Conservation (phyloP, 805 yeast species). For the Candida insectorum region DNA sequence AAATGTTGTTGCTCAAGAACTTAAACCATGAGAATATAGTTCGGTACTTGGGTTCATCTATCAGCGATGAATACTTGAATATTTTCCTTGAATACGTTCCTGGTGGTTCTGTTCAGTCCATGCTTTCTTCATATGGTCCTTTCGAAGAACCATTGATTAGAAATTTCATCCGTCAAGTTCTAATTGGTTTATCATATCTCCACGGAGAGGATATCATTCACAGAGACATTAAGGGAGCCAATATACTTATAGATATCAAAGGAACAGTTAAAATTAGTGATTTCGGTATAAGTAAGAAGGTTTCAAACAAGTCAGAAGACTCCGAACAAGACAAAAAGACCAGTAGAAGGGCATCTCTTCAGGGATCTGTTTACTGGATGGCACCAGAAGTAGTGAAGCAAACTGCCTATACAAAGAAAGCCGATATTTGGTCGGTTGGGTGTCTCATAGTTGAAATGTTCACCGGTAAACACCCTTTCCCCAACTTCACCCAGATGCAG, state of each 20-base stretch:
- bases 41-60: constrained; percentile 83
- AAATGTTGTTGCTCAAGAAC: constrained; percentile 72
- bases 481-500: constrained; percentile 93
- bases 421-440: constrained; percentile 97
- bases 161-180: constrained; percentile 71
- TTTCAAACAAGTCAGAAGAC: constrained; percentile 13
- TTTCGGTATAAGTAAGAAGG: constrained; percentile 69
- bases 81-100: constrained; percentile 70
- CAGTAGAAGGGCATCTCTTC: constrained; percentile 72
- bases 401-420: constrained; percentile 83
- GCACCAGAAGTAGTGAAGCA: constrained; percentile 98
- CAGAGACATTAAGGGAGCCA: constrained; percentile 87
- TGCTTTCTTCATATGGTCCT: constrained; percentile 72
- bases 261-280: constrained; percentile 84
- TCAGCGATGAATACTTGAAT: constrained; percentile 67
- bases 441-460: constrained; percentile 93
- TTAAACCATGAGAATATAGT: constrained; percentile 91
- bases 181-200: constrained; percentile 69
- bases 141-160: constrained; percentile 74
- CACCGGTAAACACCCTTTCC: constrained; percentile 95
- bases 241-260: constrained; percentile 73
- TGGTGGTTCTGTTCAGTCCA: constrained; percentile 55
- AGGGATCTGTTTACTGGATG: constrained; percentile 98
- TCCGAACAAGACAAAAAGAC: constrained; percentile 22
- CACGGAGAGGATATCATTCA: constrained; percentile 78